Evolutionary conservation across 23 red algal species (phyloP), one percentile per base, ranked within the genome.

Genomic region (Pyropia haitanensis): DNA sequence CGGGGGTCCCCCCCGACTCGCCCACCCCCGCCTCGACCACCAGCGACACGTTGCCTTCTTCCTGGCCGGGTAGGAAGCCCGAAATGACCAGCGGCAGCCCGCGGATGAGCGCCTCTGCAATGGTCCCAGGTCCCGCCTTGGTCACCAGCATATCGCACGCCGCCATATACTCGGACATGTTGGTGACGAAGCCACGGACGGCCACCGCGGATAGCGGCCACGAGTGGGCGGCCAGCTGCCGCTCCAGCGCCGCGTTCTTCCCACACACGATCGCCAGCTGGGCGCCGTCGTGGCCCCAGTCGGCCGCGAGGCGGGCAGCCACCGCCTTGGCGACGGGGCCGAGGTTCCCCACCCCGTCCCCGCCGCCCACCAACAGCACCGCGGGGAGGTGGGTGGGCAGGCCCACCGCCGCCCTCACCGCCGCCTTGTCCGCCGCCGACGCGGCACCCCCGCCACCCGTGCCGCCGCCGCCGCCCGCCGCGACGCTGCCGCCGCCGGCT

Each of bases 111-210:
- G 76, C 77, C 74, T 91, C 87, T 6, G 87, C 87, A 64, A 91
- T 91, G 5, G 87, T 91, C 12, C 87, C 87, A 4, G 87, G 87
- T 2, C 87, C 87, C 44, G 87, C 87, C 56, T 91, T 91, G 46
- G 65, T 76, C 39, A 91, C 75, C 26, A 91, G 54, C 39, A 81
- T 34, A 53, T 91, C 87, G 20, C 60, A 33, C 46, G 87, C 87
- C 13, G 76, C 68, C 87, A 91, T 91, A 49, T 74, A 91, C 26
- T 91, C 87, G 49, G 58, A 61, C 87, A 91, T 91, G 61, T 91
- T 91, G n/a, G 63, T 51, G 30, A 91, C 87, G 76, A 91, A 91
- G 39, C 87, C 87, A 56, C 56, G 29, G 50, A 91, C 60, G 14
- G 24, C 24, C 5, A 91, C 87, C 5, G 39, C 39, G 15, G 39